phyloP scores from a whole-genome alignment of 2,329 filamentous ascomycete genomes.

The Sporothrix brasiliensis region DNA sequence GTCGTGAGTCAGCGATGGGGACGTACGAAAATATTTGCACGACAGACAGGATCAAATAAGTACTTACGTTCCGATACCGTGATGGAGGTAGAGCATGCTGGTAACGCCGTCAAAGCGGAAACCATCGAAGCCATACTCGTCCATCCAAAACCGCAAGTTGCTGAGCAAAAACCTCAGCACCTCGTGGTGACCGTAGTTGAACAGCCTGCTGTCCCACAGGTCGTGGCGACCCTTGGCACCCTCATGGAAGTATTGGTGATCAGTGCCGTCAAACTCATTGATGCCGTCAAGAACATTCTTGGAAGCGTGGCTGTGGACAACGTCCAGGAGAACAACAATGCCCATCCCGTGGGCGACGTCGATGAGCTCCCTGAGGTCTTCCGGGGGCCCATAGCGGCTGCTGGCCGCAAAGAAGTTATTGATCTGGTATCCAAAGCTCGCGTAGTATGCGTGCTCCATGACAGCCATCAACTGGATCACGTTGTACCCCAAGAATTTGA shows the following conservation, averaged over 20 bases:
- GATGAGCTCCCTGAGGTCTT: slow-evolving; percentile 94
- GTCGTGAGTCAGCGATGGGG: background rate
- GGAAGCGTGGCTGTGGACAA: slow-evolving; percentile 96
- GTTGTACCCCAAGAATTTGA: slow-evolving; percentile 90
- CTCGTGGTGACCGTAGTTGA: slow-evolving; percentile 96
- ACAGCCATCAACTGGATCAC: slow-evolving; percentile 98
- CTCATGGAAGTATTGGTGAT: slow-evolving; percentile 93
- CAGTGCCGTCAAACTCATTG: slow-evolving; percentile 93
- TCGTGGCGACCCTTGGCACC: slow-evolving; percentile 85
- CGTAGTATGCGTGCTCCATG: slow-evolving; percentile 99
- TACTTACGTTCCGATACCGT: slow-evolving; percentile 91
- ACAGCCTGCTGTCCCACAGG: slow-evolving; percentile 92
- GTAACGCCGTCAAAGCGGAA: slow-evolving; percentile 98
- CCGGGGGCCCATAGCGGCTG: slow-evolving; percentile 89
- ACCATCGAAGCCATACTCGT: slow-evolving; percentile 93
- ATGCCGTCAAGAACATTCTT: slow-evolving; percentile 96
- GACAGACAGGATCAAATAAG: background rate
- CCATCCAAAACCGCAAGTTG: slow-evolving; percentile 98
- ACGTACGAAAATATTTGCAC: background rate
- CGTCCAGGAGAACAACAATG: slow-evolving; percentile 86
- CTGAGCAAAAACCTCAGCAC: slow-evolving; percentile 94
- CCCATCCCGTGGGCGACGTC: slow-evolving; percentile 93
- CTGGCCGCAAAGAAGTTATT: slow-evolving; percentile 99
- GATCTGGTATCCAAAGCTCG: slow-evolving; percentile 97
- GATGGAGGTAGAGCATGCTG: slow-evolving; percentile 95